Percentiles rank a stretch among this genome's conserved stretches.
These are phyloP conservation scores for Rosa chinensis DNA, from an alignment of 306 rosid species.

Conservation along the genomic window DNA sequence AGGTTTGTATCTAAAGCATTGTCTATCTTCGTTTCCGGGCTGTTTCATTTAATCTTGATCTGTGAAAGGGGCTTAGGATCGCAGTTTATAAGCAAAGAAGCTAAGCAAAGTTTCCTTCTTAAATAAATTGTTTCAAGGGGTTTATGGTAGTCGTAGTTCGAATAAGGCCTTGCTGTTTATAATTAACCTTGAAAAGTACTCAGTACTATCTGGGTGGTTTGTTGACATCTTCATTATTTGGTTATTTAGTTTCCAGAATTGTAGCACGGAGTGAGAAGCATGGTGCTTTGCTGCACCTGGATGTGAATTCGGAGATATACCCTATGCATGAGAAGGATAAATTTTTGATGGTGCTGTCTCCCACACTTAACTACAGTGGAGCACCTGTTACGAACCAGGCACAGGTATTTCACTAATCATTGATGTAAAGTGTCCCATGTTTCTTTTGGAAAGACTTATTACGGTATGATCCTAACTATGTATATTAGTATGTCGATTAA, in stretches of 20 bases:
- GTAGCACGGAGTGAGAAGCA: slow-evolving; percentile 75
- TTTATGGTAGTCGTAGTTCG: neutral
- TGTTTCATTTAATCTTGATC: neutral
- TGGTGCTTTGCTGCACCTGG: slow-evolving; percentile 60
- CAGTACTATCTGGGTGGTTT: neutral
- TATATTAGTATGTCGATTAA: no score
- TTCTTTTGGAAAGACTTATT: neutral
- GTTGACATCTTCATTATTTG: slow-evolving; percentile 5
- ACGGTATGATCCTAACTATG: neutral
- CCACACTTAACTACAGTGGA: slow-evolving; percentile 60
- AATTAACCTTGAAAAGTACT: neutral
- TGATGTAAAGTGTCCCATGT: slow-evolving; percentile 3
- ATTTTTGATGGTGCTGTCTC: slow-evolving; percentile 69
- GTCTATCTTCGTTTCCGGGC: neutral
- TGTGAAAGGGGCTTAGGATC: neutral
- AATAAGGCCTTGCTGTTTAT: neutral
- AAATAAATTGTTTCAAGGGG: neutral
- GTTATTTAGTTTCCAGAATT: slow-evolving; percentile 63
- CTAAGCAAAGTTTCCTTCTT: neutral
- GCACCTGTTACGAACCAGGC: slow-evolving; percentile 21
- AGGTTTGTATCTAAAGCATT: slow-evolving; percentile 42
- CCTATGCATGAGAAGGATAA: slow-evolving; percentile 59
- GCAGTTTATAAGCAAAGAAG: neutral
- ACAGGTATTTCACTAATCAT: slow-evolving; percentile 47
- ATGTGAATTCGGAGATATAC: slow-evolving; percentile 82